Conservation (phyloP, 192 early-diverging fungal genomes). For the Dissophora globulifera region DNA sequence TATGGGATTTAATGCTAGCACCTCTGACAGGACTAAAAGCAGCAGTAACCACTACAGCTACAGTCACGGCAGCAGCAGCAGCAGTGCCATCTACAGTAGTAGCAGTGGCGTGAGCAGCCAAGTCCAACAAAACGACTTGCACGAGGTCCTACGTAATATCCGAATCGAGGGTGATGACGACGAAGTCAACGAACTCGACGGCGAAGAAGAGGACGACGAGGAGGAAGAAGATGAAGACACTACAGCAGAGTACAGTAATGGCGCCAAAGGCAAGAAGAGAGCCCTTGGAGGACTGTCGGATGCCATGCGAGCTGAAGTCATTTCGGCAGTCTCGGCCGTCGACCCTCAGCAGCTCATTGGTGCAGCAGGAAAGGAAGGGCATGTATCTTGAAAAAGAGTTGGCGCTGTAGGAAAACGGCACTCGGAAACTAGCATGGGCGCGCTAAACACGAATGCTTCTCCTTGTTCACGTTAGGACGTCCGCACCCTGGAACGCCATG, state of each 20-base stretch:
- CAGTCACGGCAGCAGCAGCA: background rate
- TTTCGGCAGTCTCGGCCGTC: slow-evolving; percentile 17
- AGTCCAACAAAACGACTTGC: background rate
- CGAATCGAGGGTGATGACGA: slow-evolving; percentile 27
- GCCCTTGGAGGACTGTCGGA: background rate
- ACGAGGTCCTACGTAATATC: slow-evolving; percentile 16
- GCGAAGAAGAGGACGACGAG: slow-evolving; percentile 9
- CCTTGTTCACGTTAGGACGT: slow-evolving; percentile 3
- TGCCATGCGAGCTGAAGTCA: slow-evolving; percentile 5
- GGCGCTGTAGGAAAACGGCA: too few species aligned
- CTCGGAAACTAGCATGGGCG: too few species aligned
- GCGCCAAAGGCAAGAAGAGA: background rate
- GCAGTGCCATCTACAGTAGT: background rate
- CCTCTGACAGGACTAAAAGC: too few species aligned
- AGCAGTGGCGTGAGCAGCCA: background rate
- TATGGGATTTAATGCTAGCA: background rate
- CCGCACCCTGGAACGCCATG: slow-evolving; percentile 15
- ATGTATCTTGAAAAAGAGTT: too few species aligned
- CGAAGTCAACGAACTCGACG: slow-evolving; percentile 31
- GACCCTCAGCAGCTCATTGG: slow-evolving; percentile 27
- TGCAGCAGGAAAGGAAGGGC: slow-evolving; percentile 8
- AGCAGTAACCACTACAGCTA: background rate
- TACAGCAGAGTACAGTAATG: background rate
- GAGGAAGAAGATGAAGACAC: slow-evolving; percentile 4
- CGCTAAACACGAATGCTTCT: too few species aligned